Base-by-base conservation (phyloP, 306 rosid genomes). In the Inga oerstediana region DNA sequence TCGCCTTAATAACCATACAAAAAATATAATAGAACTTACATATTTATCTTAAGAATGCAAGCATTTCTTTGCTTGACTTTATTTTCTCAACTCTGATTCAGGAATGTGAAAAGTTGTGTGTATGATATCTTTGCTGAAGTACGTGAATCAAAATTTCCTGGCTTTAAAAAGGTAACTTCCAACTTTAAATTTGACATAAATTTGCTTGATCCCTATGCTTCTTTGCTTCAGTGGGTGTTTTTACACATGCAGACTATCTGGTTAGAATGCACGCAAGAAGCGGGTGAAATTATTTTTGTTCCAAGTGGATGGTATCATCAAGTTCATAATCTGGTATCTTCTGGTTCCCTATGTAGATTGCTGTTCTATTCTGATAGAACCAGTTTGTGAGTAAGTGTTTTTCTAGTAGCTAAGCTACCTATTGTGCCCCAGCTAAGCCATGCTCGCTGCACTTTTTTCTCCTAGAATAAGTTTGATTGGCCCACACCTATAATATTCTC, bases 231-330 rank as follows among this genome's bases (percentile, higher is more conserved):
- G 76, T 49, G 87, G 58, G 58, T 76, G 83, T 76, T 44, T 77
- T 84, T 44, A 52, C 44, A 43, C 61, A 74, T 78, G 84, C 89
- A 96, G 99, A 90, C 97, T 84, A 79, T 80, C 79, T 94, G 97
- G 99, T 83, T 96, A 88, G 98, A 96, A 81, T 92, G 95, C 86
- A 90, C 72, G 59, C 99, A 94, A 90, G 97, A 92, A 82, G 91
- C 86, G n/a, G 92, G 94, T 79, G 98, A 94, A 90, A 80, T 91
- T 80, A 92, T 96, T 81, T 96, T 96, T 89, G 98, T 94, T 76
- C 99, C 98, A 27, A 94, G 98, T 1, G 97, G 99, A 76, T 96
- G 99, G 99, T 96, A 91, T 84, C 99, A 96, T 89, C 97, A 96
- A 87, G 99, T 96, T 84, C 92, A 92, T 85, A 96, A 96, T 88